Conservation (phyloP, 1,284 basidiomycete genomes). For the Leccinum griseonigrum region DNA sequence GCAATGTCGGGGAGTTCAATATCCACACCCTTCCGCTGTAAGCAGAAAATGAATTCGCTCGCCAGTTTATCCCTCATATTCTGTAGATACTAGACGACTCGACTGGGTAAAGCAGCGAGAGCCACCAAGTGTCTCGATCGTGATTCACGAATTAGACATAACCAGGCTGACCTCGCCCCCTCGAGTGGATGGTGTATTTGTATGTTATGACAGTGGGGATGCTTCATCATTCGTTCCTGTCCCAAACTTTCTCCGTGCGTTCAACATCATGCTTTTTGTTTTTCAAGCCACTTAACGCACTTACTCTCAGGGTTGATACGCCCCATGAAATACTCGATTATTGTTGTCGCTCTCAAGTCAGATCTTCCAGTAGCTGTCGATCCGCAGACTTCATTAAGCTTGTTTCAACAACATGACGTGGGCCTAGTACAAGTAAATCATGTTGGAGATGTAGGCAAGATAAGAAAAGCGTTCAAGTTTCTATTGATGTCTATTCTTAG, state of each 20-base stretch:
- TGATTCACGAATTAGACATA: conserved; percentile 34
- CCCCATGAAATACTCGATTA: conserved; percentile 53
- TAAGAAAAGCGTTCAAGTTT: conserved; percentile 65
- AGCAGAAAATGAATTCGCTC: conserved; percentile 15
- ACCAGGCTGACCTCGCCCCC: conserved; percentile 46
- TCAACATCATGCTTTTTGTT: conserved; percentile 5
- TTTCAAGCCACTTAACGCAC: conserved; percentile 10
- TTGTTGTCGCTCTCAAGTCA: conserved; percentile 75
- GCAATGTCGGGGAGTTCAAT: conserved; percentile 34
- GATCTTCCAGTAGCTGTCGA: conserved; percentile 60
- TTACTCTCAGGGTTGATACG: conserved; percentile 49
- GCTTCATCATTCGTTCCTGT: conserved; percentile 59
- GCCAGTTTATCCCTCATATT: conserved; percentile 17
- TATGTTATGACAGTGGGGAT: conserved; percentile 73
- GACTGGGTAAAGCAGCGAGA: conserved; percentile 35
- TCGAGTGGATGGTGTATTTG: conserved; percentile 63
- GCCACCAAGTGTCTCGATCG: conserved; percentile 27
- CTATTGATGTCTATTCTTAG: conserved; percentile 58
- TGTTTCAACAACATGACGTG: conserved; percentile 55
- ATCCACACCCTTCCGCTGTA: conserved; percentile 43
- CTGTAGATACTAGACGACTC: conserved; percentile 31
- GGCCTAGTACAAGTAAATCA: conserved; percentile 68
- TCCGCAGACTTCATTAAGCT: conserved; percentile 46
- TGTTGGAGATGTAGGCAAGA: conserved; percentile 51
- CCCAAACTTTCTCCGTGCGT: conserved; percentile 60